These are phyloP conservation scores for Aurifilum marmelostoma DNA, from an alignment of 2,329 filamentous ascomycete genomes.

Conservation along the genomic window DNA sequence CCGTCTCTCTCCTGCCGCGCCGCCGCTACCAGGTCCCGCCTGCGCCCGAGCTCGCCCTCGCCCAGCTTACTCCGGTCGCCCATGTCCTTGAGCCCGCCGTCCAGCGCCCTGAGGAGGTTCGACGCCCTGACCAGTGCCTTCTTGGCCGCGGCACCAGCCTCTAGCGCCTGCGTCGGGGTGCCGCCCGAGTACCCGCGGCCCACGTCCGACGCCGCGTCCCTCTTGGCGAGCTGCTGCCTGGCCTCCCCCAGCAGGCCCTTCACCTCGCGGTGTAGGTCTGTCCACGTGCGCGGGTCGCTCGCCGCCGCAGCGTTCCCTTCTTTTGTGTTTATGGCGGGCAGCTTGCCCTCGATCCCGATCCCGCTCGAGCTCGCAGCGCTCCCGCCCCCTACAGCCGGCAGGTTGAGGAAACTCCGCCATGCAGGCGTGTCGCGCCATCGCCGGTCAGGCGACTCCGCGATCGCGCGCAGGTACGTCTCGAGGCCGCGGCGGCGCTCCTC, in stretches of 20 bases:
- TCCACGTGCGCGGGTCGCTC: slow-evolving; percentile 70
- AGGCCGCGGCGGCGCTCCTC: slow-evolving; percentile 70
- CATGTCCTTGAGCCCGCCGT: slow-evolving; percentile 65
- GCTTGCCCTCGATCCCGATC: slow-evolving; percentile 36
- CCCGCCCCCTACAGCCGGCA: slow-evolving; percentile 58
- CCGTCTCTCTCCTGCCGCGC: slow-evolving; percentile 76
- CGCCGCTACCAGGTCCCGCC: slow-evolving; percentile 70
- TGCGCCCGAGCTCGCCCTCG: slow-evolving; percentile 73
- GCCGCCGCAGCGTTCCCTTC: slow-evolving; percentile 47
- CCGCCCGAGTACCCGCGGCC: slow-evolving; percentile 39
- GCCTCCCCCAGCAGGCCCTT: slow-evolving; percentile 72
- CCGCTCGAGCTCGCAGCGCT: slow-evolving; percentile 53
- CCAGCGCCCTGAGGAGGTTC: slow-evolving; percentile 64
- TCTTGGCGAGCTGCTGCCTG: slow-evolving; percentile 64
- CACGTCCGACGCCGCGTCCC: slow-evolving; percentile 61
- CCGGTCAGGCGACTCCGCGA: slow-evolving; percentile 73
- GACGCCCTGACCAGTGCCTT: slow-evolving; percentile 71
- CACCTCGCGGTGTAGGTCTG: slow-evolving; percentile 75
- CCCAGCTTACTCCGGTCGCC: slow-evolving; percentile 62
- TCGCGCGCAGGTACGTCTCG: slow-evolving; percentile 71
- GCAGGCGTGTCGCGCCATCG: slow-evolving; percentile 74
- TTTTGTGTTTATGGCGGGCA: slow-evolving; percentile 41
- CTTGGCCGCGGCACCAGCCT: slow-evolving; percentile 76
- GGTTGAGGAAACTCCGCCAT: slow-evolving; percentile 75
- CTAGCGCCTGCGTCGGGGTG: slow-evolving; percentile 49